These are phyloP conservation scores for Peltaster fructicola DNA, from an alignment of 2,329 filamentous ascomycete genomes.

Conservation along the genomic window DNA sequence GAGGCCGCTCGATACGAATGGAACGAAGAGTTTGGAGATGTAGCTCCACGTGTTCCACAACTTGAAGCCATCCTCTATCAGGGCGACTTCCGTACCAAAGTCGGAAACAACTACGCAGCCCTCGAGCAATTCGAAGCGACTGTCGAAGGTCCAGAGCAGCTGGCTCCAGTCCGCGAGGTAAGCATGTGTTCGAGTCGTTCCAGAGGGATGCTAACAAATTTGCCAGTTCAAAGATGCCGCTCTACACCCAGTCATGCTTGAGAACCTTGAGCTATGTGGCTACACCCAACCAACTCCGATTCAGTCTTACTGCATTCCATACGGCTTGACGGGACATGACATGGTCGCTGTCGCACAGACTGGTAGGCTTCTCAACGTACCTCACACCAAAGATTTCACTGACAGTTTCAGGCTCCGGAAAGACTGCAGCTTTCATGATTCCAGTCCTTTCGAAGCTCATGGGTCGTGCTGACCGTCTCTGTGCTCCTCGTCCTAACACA, in stretches of 20 bases:
- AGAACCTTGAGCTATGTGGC: conserved; percentile 51
- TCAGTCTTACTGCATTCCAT: conserved; percentile 68
- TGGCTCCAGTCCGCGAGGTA: conserved; percentile 34
- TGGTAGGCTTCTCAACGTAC: conserved; percentile 36
- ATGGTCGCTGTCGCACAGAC: conserved; percentile 85
- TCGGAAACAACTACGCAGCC: conserved; percentile 47
- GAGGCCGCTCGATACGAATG: conserved; percentile 62
- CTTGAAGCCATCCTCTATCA: conserved; percentile 65
- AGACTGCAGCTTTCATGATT: conserved; percentile 83
- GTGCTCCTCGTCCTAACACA: conserved; percentile 53
- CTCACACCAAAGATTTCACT: conserved; percentile 4
- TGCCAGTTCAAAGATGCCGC: conserved; percentile 54
- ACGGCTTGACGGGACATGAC: conserved; percentile 59
- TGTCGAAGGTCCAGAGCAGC: conserved; percentile 29
- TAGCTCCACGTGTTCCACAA: conserved; percentile 52
- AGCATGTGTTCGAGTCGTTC: no score
- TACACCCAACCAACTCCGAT: conserved; percentile 69
- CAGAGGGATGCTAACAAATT: conserved; percentile 8
- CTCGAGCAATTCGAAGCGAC: conserved; percentile 33
- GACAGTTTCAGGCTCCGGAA: conserved; percentile 58
- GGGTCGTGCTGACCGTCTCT: conserved; percentile 84
- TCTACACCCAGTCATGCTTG: conserved; percentile 65
- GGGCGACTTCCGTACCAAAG: conserved; percentile 33
- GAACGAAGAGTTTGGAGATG: conserved; percentile 69
- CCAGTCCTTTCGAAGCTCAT: conserved; percentile 81